Base-by-base conservation (phyloP, 2,329 filamentous ascomycete species). In the Ophiostoma sp. region DNA sequence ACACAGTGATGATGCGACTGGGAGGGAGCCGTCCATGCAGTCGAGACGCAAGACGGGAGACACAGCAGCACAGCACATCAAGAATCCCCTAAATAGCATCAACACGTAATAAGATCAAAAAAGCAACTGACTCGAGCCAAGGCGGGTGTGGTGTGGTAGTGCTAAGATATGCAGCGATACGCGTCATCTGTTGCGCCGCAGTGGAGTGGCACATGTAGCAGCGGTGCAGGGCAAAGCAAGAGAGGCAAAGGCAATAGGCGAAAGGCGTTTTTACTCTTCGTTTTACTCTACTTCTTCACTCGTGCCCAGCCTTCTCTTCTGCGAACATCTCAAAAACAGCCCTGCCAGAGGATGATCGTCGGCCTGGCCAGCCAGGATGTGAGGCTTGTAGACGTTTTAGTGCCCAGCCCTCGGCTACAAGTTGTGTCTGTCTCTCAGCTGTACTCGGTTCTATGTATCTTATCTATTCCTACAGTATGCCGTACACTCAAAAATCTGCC, bases 111-210 rank as follows among this genome's bases (percentile, higher is more conserved):
- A 8, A 57, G 23, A 27, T 15, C n/a, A 27, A 23, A 57, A 57
- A 27, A 57, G 10, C n/a, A 57, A 57, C 52, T 31, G 23, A 27
- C n/a, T 27, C 52, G 23, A 39, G 44, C 15, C 23, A 57, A 57
- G 52, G 27, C 23, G 23, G 52, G 23, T 15, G 52, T 57, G 52
- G 52, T 62, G 57, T 62, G 57, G 57, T 62, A 27, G 57, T 60
- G 54, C 11, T 62, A 20, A 31, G 57, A 33, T 23, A 33, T 62
- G 57, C 57, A 62, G 27, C 27, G 23, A 62, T 62, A 62, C 57
- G 57, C 57, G 57, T 62, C 57, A 62, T 62, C 57, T 33, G 57
- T 62, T 62, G 57, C 57, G 57, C 57, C 57, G 57, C 57, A 62
- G 57, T 62, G 57, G 57, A 62, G 57, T 17, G 54, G 27, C 27